A percentile compares a stretch with the other conserved stretches of the same genome.
Conservation (phyloP, 2,329 filamentous ascomycete species). For the Penicillium digitatum region DNA sequence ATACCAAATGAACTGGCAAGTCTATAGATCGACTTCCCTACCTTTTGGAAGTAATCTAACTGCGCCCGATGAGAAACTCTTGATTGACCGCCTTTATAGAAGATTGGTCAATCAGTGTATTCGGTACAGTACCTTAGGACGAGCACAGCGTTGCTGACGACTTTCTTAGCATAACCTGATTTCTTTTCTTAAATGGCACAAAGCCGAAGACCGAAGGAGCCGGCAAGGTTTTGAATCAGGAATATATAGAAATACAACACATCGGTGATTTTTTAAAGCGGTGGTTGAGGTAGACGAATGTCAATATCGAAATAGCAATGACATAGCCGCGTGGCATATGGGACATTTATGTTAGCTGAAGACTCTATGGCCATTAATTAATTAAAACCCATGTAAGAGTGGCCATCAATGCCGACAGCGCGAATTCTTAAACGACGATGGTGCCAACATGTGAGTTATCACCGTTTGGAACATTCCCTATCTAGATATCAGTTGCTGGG, state of each 20-base stretch:
- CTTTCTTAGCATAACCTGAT: constrained; percentile 58
- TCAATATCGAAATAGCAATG: constrained; percentile 50
- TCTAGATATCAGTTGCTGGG: background rate
- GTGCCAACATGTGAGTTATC: constrained; percentile 59
- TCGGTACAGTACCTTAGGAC: constrained; percentile 59
- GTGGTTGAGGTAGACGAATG: constrained; percentile 49
- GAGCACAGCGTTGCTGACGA: constrained; percentile 59
- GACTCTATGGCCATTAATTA: no score
- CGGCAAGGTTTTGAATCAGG: constrained; percentile 57
- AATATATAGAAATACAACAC: constrained; percentile 54
- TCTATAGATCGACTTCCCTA: constrained; percentile 14
- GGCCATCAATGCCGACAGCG: constrained; percentile 53
- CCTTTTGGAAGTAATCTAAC: background rate
- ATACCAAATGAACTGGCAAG: constrained; percentile 51
- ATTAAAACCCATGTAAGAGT: constrained; percentile 48
- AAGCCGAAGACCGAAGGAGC: constrained; percentile 57
- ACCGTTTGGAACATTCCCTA: constrained; percentile 52
- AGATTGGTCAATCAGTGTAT: constrained; percentile 61
- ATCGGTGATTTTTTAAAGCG: constrained; percentile 47
- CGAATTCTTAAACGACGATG: constrained; percentile 56
- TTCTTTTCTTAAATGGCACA: constrained; percentile 47
- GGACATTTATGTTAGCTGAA: background rate
- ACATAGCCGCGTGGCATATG: constrained; percentile 49
- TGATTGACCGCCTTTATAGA: constrained; percentile 55
- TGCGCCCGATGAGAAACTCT: constrained; percentile 9